phyloP scores from a whole-genome alignment of 1,139 yeast species.

The Meyerozyma athensensis region DNA sequence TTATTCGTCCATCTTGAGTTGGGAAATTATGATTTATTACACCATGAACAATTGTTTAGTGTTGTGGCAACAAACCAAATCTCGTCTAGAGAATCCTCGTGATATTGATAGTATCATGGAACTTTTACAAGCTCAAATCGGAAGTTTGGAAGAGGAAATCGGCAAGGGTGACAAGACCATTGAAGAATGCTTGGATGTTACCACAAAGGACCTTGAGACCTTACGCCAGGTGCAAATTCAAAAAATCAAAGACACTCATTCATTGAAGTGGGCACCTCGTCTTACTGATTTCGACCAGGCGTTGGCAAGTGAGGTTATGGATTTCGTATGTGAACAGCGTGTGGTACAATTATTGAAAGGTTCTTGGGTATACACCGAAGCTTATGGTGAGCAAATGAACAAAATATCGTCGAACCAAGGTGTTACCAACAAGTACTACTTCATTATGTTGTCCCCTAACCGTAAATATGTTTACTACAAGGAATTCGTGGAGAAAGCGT shows the following conservation, averaged over 20 bases:
- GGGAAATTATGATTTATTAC: conserved; percentile 53
- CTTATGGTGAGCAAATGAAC: conserved; percentile 45
- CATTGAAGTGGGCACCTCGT: conserved; percentile 30
- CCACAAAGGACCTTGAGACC: conserved; percentile 43
- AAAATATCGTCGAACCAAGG: conserved; percentile 16
- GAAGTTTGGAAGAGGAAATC: conserved; percentile 27
- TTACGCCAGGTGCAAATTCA: conserved; percentile 55
- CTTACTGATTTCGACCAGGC: conserved; percentile 47
- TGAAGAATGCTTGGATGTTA: conserved; percentile 42
- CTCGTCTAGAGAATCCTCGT: conserved; percentile 36
- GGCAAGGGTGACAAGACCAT: conserved; percentile 21
- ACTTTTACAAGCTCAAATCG: conserved; percentile 31
- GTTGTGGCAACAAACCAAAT: conserved; percentile 67
- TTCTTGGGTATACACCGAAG: conserved; percentile 75
- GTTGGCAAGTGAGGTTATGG: conserved; percentile 57
- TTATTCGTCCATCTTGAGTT: conserved; percentile 43
- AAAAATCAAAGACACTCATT: conserved; percentile 32
- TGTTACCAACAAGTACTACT: conserved; percentile 39
- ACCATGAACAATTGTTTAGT: conserved; percentile 55
- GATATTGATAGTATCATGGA: conserved; percentile 50
- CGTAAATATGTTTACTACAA: conserved; percentile 58
- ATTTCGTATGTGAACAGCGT: conserved; percentile 77
- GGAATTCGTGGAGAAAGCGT: conserved; percentile 47
- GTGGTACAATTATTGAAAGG: conserved; percentile 70
- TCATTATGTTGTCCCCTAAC: conserved; percentile 68